Evolutionary conservation across 2,329 filamentous ascomycete species (phyloP).

Genomic region (Chalara sp.): DNA sequence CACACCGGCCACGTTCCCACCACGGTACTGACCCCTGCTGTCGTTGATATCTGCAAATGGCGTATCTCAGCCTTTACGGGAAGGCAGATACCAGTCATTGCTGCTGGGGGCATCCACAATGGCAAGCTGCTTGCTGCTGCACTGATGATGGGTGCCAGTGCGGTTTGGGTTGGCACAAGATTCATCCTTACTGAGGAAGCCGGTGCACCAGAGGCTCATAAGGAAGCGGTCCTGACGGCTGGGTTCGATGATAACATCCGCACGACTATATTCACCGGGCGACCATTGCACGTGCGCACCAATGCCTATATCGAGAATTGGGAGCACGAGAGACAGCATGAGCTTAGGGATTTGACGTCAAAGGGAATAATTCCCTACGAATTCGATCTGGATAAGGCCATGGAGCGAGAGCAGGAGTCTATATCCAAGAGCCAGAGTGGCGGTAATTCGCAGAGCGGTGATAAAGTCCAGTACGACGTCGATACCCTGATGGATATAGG

Average conservation of each 20-base stretch:
- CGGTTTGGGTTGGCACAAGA: slow-evolving; percentile 93
- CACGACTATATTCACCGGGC: slow-evolving; percentile 97
- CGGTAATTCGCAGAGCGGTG: slow-evolving; percentile 39
- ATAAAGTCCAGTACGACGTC: no score
- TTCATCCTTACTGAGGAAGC: slow-evolving; percentile 94
- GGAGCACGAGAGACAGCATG: slow-evolving; percentile 82
- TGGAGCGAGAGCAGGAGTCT: slow-evolving; percentile 32
- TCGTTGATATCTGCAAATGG: slow-evolving; percentile 73
- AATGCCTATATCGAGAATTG: slow-evolving; percentile 94
- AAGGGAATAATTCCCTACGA: slow-evolving; percentile 93
- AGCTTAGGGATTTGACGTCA: slow-evolving; percentile 86
- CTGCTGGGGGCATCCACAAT: slow-evolving; percentile 90
- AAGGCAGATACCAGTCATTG: slow-evolving; percentile 81
- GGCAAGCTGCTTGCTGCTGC: slow-evolving; percentile 84
- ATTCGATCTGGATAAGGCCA: slow-evolving; percentile 73
- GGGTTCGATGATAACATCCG: slow-evolving; percentile 93
- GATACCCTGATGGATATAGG: slow-evolving; percentile 95
- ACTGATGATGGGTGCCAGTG: slow-evolving; percentile 85
- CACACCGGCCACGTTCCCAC: slow-evolving; percentile 95
- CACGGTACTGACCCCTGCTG: slow-evolving; percentile 80
- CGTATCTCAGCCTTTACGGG: slow-evolving; percentile 84
- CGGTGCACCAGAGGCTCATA: slow-evolving; percentile 86
- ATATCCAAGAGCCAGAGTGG: no score
- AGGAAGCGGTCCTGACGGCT: slow-evolving; percentile 88
- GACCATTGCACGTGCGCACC: slow-evolving; percentile 85